Conservation (phyloP, 2,329 filamentous ascomycete species). For the Diplocarpon mali region DNA sequence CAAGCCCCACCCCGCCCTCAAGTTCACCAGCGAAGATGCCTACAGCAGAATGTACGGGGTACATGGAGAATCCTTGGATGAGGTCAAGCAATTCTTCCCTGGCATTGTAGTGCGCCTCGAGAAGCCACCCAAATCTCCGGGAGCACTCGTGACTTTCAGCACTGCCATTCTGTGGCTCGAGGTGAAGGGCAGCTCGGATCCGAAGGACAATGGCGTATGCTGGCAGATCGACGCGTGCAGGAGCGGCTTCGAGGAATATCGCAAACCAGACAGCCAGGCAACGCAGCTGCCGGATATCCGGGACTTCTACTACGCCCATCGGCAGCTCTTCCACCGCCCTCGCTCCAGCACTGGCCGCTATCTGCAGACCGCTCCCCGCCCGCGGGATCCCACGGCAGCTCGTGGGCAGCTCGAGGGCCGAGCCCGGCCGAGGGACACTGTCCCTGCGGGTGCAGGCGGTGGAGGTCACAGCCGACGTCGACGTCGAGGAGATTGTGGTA, state of each 20-base stretch:
- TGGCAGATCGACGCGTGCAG: not conserved
- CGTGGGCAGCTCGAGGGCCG: too few species aligned
- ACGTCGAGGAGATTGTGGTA: too few species aligned
- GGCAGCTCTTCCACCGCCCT: not conserved
- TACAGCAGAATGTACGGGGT: not conserved
- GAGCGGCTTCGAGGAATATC: not conserved
- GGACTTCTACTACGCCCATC: not conserved
- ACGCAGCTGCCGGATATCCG: not conserved
- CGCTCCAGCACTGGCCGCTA: not conserved
- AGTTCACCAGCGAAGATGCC: not conserved
- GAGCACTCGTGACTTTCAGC: not conserved
- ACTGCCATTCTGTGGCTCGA: not conserved
- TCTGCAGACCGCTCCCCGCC: not conserved
- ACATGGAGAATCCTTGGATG: not conserved
- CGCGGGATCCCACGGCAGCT: not conserved
- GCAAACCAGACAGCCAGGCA: not conserved
- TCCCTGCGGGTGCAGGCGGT: too few species aligned
- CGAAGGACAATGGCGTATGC: not conserved
- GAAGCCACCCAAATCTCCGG: not conserved
- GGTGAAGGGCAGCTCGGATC: not conserved
- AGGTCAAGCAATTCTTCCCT: not conserved
- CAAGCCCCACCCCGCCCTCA: not conserved
- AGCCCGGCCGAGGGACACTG: too few species aligned
- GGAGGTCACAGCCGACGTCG: too few species aligned
- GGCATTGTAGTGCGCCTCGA: not conserved